These are phyloP conservation scores for Heimioporus sp. DNA, from an alignment of 768 basidiomycete species.

Conservation along the genomic window DNA sequence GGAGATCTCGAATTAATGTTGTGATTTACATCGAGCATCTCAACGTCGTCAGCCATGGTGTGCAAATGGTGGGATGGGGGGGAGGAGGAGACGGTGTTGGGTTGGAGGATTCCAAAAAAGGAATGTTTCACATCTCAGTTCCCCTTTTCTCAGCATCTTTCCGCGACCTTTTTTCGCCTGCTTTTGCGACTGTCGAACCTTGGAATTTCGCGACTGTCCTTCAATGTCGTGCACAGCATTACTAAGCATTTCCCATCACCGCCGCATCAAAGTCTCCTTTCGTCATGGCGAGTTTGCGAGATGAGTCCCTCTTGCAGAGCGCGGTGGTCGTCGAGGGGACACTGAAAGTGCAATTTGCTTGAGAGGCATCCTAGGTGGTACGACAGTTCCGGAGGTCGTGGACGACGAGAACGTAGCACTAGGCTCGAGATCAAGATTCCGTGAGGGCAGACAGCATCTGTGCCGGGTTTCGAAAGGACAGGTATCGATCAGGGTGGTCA, in stretches of 20 bases:
- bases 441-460: too few species aligned
- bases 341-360: too few species aligned
- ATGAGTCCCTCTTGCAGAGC: too few species aligned
- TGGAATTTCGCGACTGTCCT: constrained; percentile 22
- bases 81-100: constrained; percentile 29
- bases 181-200: constrained; percentile 21
- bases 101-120: constrained; percentile 36
- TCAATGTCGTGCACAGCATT: constrained; percentile 4
- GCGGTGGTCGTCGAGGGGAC: too few species aligned
- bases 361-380: too few species aligned
- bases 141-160: constrained; percentile 31
- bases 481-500: too few species aligned
- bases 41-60: constrained; percentile 28
- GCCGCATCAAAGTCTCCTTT: too few species aligned
- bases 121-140: constrained; percentile 31
- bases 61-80: constrained; percentile 16
- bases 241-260: constrained; percentile 21
- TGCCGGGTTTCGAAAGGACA: too few species aligned
- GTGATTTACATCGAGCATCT: constrained; percentile 23
- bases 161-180: constrained; percentile 22
- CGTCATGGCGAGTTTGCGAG: too few species aligned
- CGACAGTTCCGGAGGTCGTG: too few species aligned
- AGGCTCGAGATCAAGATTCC: too few species aligned
- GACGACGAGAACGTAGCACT: too few species aligned
- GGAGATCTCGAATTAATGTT: neutral